Evolutionary conservation across 805 yeast genomes (phyloP).

Genomic region (Cyberlindnera lachancei): DNA sequence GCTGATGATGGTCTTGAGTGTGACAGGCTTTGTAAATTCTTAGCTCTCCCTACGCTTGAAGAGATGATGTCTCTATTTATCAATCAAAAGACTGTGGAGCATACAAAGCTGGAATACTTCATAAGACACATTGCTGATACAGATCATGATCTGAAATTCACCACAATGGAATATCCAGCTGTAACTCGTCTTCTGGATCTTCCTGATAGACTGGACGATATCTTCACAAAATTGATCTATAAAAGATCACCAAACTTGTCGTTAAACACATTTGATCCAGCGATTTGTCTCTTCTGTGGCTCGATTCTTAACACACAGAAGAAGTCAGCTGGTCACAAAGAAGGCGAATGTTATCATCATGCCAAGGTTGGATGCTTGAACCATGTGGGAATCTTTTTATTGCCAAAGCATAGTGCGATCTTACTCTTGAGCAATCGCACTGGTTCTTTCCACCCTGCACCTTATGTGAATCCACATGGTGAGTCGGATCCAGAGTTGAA

Average conservation of each 20-base stretch:
- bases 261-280: conserved; percentile 57
- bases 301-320: conserved; percentile 59
- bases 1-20: conserved; percentile 37
- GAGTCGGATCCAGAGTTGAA: conserved; percentile 71
- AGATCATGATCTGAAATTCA: conserved; percentile 15
- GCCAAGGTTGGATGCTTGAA: conserved; percentile 52
- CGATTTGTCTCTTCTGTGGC: conserved; percentile 82
- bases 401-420: conserved; percentile 62
- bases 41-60: conserved; percentile 38
- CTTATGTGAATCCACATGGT: conserved; percentile 81
- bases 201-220: conserved; percentile 59
- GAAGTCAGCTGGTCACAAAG: conserved; percentile 37
- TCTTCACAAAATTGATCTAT: conserved; percentile 55
- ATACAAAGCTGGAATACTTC: conserved; percentile 11
- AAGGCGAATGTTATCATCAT: conserved; percentile 82
- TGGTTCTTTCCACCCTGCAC: conserved; percentile 81
- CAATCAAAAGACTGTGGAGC: conserved; percentile 20
- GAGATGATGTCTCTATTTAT: conserved; percentile 13
- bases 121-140: conserved; percentile 14
- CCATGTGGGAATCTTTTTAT: conserved; percentile 61
- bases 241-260: conserved; percentile 32
- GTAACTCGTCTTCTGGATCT: conserved; percentile 50
- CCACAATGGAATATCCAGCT: conserved; percentile 55
- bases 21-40: conserved; percentile 41
- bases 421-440: conserved; percentile 61